Base-by-base conservation (phyloP, 2,329 filamentous ascomycete genomes). In the Hypoxylon sp. region DNA sequence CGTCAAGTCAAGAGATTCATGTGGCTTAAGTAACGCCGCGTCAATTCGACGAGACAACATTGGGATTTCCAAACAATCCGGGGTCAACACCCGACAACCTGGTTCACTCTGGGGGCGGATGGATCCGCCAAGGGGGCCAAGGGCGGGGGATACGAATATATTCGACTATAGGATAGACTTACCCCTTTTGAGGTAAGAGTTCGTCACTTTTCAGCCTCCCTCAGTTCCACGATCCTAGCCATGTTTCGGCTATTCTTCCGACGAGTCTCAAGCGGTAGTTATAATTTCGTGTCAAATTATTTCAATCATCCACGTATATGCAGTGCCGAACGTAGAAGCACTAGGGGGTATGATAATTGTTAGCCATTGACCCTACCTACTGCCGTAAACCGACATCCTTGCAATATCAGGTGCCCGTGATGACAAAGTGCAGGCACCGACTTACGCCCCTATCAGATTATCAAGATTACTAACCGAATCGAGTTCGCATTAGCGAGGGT, bases 61-160 rank as follows among this genome's bases (percentile, higher is more conserved):
- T 53, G 55, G 55, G 66, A n/a, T 44, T 17, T 10, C 19, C 47
- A 54, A 67, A 22, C 3, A 52, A 59, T 66, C 63, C 59, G 63
- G 55, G 67, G 63, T 61, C 44, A 39, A 47, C 46, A 68, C 55
- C 68, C 68, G 51, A 58, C 62, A 57, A 67, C 71, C 69, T 62
- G 62, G 67, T 57, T 65, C 67, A 31, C 31, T 42, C 19, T 35
- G 26, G 26, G 22, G 11, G n/a, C 22, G 44, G 24, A 48, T 50
- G 47, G 50, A 17, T 24, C 59, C 47, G 59, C 63, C 59, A 63
- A 66, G 59, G 39, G 26, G 29, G 42, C 39, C 17, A 59, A 42
- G 35, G 33, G 58, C 53, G 61, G 66, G 66, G 61, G 54, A 66
- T 63, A 59, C 17, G 17, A 35, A 55, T 50, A 33, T 42, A 17